Percentiles rank a stretch among this genome's conserved stretches.
Conservation (phyloP, 2,329 filamentous ascomycete genomes). For the Purpureocillium lavendulum region DNA sequence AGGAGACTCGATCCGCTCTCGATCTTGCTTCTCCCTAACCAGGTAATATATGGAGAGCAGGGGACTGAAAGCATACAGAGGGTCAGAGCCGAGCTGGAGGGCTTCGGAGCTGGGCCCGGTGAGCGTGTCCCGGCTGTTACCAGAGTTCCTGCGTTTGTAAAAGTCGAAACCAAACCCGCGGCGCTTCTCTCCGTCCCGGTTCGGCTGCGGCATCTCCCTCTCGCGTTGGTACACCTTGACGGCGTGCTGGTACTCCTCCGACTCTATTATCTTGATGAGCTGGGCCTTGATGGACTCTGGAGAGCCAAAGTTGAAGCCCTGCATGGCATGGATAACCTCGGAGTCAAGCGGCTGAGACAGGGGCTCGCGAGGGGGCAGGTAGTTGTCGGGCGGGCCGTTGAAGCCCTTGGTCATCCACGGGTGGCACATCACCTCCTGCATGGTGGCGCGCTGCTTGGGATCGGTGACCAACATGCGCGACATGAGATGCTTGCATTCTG, state of each 20-base stretch:
- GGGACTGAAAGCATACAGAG: constrained; percentile 87
- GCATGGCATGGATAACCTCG: constrained; percentile 86
- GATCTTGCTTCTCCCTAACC: constrained; percentile 87
- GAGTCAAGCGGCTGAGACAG: constrained; percentile 76
- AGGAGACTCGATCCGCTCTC: constrained; percentile 48
- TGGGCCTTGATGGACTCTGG: constrained; percentile 76
- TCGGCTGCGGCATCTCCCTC: constrained; percentile 49
- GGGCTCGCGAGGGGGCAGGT: constrained; percentile 74
- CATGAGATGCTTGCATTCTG: constrained; percentile 90
- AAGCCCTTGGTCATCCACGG: constrained; percentile 96
- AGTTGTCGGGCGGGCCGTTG: constrained; percentile 78
- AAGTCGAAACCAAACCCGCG: constrained; percentile 89
- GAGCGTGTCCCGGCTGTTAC: constrained; percentile 80
- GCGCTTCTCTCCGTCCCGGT: constrained; percentile 67
- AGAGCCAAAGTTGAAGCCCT: constrained; percentile 92
- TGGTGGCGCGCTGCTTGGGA: constrained; percentile 73
- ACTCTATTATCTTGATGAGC: constrained; percentile 79
- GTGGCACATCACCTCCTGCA: constrained; percentile 89
- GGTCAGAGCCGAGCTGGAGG: constrained; percentile 73
- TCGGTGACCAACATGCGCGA: constrained; percentile 95
- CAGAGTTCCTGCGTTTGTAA: constrained; percentile 89
- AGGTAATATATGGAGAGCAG: constrained; percentile 92
- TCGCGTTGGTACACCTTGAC: constrained; percentile 63
- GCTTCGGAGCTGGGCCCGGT: constrained; percentile 78
- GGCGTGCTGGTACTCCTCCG: constrained; percentile 85